Evolutionary conservation across 345 rosid genomes (phyloP).

Genomic region (Eutrema japonicum): DNA sequence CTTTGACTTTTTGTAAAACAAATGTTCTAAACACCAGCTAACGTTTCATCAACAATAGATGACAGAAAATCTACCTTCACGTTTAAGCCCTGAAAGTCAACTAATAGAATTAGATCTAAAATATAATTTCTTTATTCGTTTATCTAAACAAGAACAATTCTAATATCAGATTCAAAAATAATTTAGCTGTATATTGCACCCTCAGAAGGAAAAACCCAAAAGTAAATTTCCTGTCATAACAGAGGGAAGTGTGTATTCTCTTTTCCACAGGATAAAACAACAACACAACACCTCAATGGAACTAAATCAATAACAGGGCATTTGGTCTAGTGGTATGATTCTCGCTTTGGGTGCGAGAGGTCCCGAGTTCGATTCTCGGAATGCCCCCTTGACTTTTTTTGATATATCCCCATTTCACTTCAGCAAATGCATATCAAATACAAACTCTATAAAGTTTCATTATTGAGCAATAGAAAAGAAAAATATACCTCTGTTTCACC

Average conservation of each 20-base stretch:
- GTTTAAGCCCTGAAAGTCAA: constrained; percentile 3
- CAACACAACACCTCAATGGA: background rate
- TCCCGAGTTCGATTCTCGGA: constrained; percentile 66
- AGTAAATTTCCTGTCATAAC: background rate
- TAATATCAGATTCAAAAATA: constrained; percentile 11
- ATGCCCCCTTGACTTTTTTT: too few relatives aligned
- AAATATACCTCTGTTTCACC: background rate
- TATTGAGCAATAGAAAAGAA: background rate
- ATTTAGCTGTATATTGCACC: too few relatives aligned
- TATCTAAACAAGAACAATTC: background rate
- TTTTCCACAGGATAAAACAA: constrained; percentile 2
- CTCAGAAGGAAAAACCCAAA: background rate
- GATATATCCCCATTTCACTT: background rate
- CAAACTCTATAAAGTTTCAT: background rate
- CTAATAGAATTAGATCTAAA: constrained; percentile 21
- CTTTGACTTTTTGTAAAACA: too few relatives aligned
- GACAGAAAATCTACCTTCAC: background rate
- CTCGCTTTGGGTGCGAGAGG: constrained; percentile 91
- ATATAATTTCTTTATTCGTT: background rate
- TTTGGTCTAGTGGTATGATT: constrained; percentile 89
- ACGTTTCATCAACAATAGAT: background rate
- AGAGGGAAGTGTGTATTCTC: background rate
- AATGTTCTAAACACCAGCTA: background rate
- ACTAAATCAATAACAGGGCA: constrained; percentile 48
- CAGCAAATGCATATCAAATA: background rate